Evolutionary conservation across 2,329 filamentous ascomycete species (phyloP).

Genomic region (Fusarium newnesense): DNA sequence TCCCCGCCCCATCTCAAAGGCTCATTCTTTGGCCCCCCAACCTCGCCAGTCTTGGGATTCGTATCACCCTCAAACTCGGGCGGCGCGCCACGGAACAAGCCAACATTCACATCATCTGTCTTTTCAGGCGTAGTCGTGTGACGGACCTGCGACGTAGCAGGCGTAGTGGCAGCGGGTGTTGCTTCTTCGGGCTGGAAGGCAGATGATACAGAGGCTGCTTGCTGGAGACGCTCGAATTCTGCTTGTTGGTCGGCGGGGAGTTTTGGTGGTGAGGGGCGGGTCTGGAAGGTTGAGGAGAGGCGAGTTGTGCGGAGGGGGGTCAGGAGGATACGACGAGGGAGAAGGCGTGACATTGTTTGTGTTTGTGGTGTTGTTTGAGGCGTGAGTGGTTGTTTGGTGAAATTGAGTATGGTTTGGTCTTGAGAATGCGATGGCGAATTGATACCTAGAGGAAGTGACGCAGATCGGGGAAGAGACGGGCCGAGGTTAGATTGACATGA

Average conservation of each 20-base stretch:
- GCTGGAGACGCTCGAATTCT: slow-evolving; percentile 88
- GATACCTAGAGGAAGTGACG: slow-evolving; percentile 13
- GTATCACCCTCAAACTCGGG: slow-evolving; percentile 93
- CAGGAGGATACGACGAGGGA: slow-evolving; percentile 30
- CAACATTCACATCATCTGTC: slow-evolving; percentile 62
- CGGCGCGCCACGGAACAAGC: slow-evolving; percentile 77
- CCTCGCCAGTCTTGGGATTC: slow-evolving; percentile 94
- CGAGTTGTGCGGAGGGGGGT: slow-evolving; percentile 45
- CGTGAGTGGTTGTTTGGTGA: not conserved
- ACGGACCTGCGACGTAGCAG: slow-evolving; percentile 36
- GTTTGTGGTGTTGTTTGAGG: not conserved
- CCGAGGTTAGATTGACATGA: slow-evolving; percentile 31
- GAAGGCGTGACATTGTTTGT: slow-evolving; percentile 36
- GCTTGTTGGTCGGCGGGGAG: slow-evolving; percentile 91
- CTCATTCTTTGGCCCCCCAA: slow-evolving; percentile 97
- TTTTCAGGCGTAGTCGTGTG: slow-evolving; percentile 36
- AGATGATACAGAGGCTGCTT: slow-evolving; percentile 61
- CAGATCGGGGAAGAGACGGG: slow-evolving; percentile 32
- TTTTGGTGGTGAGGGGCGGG: slow-evolving; percentile 79
- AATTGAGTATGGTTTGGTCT: not conserved
- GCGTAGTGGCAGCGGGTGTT: slow-evolving; percentile 34
- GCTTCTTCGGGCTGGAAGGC: slow-evolving; percentile 51
- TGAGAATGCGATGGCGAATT: not conserved
- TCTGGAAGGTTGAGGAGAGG: slow-evolving; percentile 53
- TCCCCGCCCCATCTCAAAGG: slow-evolving; percentile 84